Evolutionary conservation across 2,329 filamentous ascomycete species (phyloP).

Genomic region (Pezicula neosporulosa): DNA sequence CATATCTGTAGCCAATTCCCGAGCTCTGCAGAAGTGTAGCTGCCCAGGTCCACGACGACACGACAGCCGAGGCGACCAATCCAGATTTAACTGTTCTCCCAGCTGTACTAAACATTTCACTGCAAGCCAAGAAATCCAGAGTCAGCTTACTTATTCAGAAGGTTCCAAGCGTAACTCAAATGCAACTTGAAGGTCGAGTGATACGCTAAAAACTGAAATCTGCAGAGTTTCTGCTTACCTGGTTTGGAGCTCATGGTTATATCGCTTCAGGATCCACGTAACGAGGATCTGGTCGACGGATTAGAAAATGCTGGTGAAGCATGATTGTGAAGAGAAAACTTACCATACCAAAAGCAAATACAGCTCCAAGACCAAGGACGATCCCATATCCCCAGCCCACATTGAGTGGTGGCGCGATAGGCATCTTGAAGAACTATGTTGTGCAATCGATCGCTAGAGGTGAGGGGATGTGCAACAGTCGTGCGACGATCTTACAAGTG

Average conservation of each 20-base stretch:
- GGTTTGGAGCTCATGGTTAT: conserved; percentile 78
- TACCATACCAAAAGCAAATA: conserved; percentile 64
- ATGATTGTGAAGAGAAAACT: conserved; percentile 3
- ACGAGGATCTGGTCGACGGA: conserved; percentile 23
- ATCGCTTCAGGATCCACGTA: conserved; percentile 38
- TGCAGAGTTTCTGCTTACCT: no score
- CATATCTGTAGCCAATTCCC: conserved; percentile 78
- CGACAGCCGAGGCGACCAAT: conserved; percentile 83
- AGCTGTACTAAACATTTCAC: conserved; percentile 49
- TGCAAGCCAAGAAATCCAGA: no score
- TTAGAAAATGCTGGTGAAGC: background rate
- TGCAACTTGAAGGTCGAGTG: no score
- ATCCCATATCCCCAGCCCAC: conserved; percentile 60
- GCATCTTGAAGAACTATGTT: conserved; percentile 16
- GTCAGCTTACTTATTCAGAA: no score
- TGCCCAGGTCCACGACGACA: conserved; percentile 91
- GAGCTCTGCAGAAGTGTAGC: conserved; percentile 78
- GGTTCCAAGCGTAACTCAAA: no score
- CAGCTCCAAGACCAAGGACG: conserved; percentile 54
- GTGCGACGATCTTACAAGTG: no score
- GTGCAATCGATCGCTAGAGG: conserved; percentile 1
- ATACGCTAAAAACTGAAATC: no score
- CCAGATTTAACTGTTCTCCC: conserved; percentile 87
- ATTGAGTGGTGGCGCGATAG: conserved; percentile 27
- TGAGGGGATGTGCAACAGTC: background rate